phyloP scores from a whole-genome alignment of 805 yeast genomes.

The Kodamaea nitidulidarum region DNA sequence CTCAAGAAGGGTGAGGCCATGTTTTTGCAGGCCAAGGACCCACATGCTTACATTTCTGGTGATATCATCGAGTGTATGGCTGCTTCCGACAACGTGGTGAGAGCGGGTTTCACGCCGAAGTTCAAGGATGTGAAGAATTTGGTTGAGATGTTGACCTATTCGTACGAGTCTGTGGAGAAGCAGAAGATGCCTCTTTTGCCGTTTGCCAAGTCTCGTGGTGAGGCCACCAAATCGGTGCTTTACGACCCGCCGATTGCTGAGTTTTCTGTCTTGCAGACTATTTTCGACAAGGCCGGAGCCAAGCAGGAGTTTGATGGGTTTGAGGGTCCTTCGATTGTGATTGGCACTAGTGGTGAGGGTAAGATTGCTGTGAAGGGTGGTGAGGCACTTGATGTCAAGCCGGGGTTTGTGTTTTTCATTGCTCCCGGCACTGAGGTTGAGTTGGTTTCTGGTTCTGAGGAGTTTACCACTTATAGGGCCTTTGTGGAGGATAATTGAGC shows the following conservation, averaged over 20 bases:
- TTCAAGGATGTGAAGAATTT: constrained; percentile 91
- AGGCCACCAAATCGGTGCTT: constrained; percentile 54
- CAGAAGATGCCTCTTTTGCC: constrained; percentile 78
- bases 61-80: constrained; percentile 99
- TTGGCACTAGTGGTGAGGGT: constrained; percentile 82
- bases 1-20: constrained; percentile 90
- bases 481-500: constrained; percentile 60
- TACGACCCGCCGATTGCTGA: constrained; percentile 97
- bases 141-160: constrained; percentile 86
- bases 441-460: constrained; percentile 45
- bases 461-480: constrained; percentile 84
- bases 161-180: constrained; percentile 83
- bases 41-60: constrained; percentile 96
- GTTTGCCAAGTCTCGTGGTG: constrained; percentile 61
- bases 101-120: constrained; percentile 99
- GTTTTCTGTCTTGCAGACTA: constrained; percentile 86
- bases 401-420: constrained; percentile 82
- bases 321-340: constrained; percentile 83
- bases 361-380: constrained; percentile 41
- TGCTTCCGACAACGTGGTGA: constrained; percentile 94
- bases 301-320: constrained; percentile 56
- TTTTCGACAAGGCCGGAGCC: constrained; percentile 49
- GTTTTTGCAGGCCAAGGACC: constrained; percentile 94
- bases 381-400: constrained; percentile 40
- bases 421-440: constrained; percentile 72